Base-by-base conservation (phyloP, 2,329 filamentous ascomycete species). In the Diaporthe humulicola region DNA sequence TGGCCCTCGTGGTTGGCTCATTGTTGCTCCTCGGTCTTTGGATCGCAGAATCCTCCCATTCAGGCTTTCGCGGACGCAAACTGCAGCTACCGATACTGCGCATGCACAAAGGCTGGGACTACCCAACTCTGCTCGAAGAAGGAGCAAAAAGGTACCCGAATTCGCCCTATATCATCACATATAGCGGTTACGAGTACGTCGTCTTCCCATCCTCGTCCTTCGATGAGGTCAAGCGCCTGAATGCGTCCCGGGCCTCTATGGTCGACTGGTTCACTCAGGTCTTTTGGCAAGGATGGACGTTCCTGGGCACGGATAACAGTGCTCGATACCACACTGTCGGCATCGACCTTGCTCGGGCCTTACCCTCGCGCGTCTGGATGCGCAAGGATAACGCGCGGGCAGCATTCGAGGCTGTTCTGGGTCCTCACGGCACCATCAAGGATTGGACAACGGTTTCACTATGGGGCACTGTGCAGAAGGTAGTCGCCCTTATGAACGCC, bases 191-290 rank as follows among this genome's bases (percentile, higher is more conserved):
- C 48, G 76, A 77, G 52, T 71, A 77, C 10, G 71, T 77, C 1
- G 75, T 78, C 6, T 78, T 73, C 38, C 76, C 77, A 8, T 67
- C 70, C 4, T 56, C 70, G 9, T 66, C 40, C 33, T 78, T 73
- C n/a, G 73, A 78, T 30, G 76, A 78, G 38, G 54, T 78, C 15
- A 77, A 78, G 56, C 54, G 61, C 5, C 17, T 78, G 4, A 71
- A 73, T 2, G 30, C 25, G 28, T 38, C 67, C 14, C 56, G 71
- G 42, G 76, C 76, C 6, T 78, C 76, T 1, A 54, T 61, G 30
- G 36, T 75, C 50, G 73, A 73, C n/a, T 78, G 45, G 38, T 76
- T 77, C 33, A 70, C 69, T 15, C 58, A 70, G 12, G 28, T 38
- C 8, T 54, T 71, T 33, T 77, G 64, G 64, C 71, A 74, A 22